Evolutionary conservation across 2,329 filamentous ascomycete genomes (phyloP).

Genomic region (Aspergillus tanneri): DNA sequence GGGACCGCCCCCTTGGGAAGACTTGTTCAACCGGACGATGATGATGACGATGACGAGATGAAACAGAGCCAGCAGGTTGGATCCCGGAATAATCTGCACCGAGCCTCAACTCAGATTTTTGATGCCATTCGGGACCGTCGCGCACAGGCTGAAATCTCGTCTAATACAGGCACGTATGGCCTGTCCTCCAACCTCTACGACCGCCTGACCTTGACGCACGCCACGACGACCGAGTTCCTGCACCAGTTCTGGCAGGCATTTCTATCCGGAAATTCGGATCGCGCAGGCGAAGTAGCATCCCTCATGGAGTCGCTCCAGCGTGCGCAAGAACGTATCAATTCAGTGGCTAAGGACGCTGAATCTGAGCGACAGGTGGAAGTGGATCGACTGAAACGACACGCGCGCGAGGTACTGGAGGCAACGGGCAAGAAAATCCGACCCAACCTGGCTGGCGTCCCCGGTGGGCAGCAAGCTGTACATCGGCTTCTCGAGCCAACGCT

Average conservation of each 20-base stretch:
- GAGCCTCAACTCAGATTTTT: conserved; percentile 58
- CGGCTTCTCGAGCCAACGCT: conserved; percentile 74
- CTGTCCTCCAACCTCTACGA: conserved; percentile 57
- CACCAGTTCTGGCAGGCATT: conserved; percentile 96
- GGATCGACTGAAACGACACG: conserved; percentile 65
- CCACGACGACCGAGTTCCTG: conserved; percentile 92
- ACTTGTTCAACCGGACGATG: conserved; percentile 52
- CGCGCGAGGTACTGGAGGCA: conserved; percentile 66
- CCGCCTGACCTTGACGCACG: conserved; percentile 72
- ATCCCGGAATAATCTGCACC: conserved; percentile 64
- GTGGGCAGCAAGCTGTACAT: conserved; percentile 73
- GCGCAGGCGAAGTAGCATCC: conserved; percentile 75
- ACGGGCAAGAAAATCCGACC: conserved; percentile 73
- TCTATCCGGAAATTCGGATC: conserved; percentile 79
- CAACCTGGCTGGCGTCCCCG: conserved; percentile 64
- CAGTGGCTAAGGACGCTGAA: conserved; percentile 78
- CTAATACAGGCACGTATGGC: conserved; percentile 44
- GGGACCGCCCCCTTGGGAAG: conserved; percentile 68
- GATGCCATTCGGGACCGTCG: conserved; percentile 59
- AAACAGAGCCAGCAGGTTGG: conserved; percentile 61
- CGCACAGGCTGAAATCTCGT: conserved; percentile 39
- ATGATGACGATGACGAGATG: conserved; percentile 60
- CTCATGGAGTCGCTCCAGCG: conserved; percentile 78
- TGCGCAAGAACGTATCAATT: conserved; percentile 74
- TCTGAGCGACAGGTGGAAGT: conserved; percentile 67